phyloP scores from a whole-genome alignment of 2,329 filamentous ascomycete genomes.

The Hypoxylon sp. region DNA sequence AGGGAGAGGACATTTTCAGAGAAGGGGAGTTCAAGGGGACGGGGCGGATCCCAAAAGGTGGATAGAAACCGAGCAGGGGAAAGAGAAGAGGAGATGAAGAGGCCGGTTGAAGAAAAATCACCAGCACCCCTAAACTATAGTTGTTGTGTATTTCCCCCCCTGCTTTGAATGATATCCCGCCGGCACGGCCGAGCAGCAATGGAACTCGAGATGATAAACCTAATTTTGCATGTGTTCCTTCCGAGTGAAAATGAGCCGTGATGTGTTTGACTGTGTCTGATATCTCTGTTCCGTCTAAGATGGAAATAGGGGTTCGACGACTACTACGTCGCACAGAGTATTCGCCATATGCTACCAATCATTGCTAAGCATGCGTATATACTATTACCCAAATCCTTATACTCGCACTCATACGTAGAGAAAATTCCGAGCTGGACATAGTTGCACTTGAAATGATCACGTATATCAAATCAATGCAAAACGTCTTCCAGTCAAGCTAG shows the following conservation, averaged over 20 bases:
- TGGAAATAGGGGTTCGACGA: too few relatives aligned
- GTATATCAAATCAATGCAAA: too few relatives aligned
- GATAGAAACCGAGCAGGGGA: slow-evolving; percentile 5
- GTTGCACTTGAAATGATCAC: neutral
- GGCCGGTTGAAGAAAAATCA: too few relatives aligned
- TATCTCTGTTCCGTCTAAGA: too few relatives aligned
- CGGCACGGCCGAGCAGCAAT: slow-evolving; percentile 50
- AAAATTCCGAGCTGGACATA: too few relatives aligned
- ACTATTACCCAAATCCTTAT: neutral
- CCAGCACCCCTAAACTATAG: slow-evolving; percentile 5
- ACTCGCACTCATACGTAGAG: too few relatives aligned
- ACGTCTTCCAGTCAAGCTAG: too few relatives aligned
- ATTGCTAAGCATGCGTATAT: neutral
- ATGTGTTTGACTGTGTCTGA: neutral
- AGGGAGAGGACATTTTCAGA: neutral
- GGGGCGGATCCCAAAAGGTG: slow-evolving; percentile 4
- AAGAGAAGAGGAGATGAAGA: neutral
- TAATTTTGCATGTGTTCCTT: neutral
- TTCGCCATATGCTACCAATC: too few relatives aligned
- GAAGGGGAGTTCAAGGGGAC: slow-evolving; percentile 24
- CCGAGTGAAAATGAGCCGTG: slow-evolving; percentile 1
- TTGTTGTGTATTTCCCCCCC: slow-evolving; percentile 35
- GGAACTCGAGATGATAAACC: slow-evolving; percentile 34
- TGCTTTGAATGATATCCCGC: slow-evolving; percentile 52
- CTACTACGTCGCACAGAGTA: neutral